Evolutionary conservation across 176 grass and related monocot species (phyloP).

Genomic region (Eleusine coracana): DNA sequence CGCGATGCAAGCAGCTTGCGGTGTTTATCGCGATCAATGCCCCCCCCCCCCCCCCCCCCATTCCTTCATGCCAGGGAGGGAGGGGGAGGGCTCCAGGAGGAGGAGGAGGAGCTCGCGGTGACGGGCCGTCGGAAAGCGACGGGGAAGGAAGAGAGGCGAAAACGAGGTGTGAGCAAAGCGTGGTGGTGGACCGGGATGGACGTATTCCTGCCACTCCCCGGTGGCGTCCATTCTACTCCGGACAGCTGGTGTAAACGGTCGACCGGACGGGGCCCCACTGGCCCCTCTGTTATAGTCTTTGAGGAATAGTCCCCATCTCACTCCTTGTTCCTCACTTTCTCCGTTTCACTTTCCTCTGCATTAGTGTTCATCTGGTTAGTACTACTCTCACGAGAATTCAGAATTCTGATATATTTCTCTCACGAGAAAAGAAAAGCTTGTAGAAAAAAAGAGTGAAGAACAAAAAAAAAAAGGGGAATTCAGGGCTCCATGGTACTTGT

Average conservation of each 20-base stretch:
- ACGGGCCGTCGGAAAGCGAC: constrained; percentile 11
- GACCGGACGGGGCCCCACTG: background rate
- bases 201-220: constrained; percentile 27
- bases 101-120: background rate
- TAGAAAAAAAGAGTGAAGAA: too few relatives aligned
- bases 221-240: constrained; percentile 58
- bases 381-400: constrained; percentile 1
- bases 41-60: too few relatives aligned
- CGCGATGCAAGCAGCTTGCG: background rate
- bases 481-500: background rate
- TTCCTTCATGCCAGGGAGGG: too few relatives aligned
- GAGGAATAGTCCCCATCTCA: background rate
- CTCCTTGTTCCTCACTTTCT: background rate
- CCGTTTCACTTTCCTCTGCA: background rate
- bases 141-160: background rate
- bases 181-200: constrained; percentile 9
- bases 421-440: background rate
- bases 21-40: background rate
- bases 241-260: constrained; percentile 46
- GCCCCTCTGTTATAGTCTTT: background rate
- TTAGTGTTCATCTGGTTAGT: constrained; percentile 7
- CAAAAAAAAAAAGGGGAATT: background rate
- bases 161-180: background rate
- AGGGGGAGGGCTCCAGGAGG: background rate
- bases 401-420: background rate